Base-by-base conservation (phyloP, 345 rosid species). In the Isatis tinctoria region DNA sequence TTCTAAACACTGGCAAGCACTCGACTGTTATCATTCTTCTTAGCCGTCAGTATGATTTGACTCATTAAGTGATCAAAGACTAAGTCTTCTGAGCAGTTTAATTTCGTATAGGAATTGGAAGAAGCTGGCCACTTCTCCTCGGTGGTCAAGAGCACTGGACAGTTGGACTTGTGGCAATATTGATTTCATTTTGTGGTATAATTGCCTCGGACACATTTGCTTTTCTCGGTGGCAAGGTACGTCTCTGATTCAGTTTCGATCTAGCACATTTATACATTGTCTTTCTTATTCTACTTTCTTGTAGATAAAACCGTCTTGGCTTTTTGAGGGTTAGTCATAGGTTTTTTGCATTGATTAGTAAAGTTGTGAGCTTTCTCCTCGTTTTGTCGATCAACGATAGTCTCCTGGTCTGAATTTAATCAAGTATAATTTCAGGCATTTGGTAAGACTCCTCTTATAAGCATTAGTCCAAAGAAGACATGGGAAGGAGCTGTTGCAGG, bases 111-210 rank as follows among this genome's bases (percentile, higher is more conserved):
- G 96, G 85, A 74, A 33, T 86, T 65, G 95, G 84, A 73, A 81
- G 83, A 72, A 63, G 76, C 32, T 91, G 97, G 97, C 95, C 96
- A 7, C 28, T 74, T 75, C 82, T 91, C 74, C 85, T 91, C 30
- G 97, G 96, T 44, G 97, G 97, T 27, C 93, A 85, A 83, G 83
- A 85, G 72, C 97, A 91, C 56, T 94, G 98, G 98, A 91, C 96
- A 0, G 95, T 91, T 27, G 98, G 98, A 64, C 96, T 94, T 64
- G 97, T 91, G 51, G 95, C 96, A 1, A 79, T 96, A n/a, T 80
- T 94, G 83, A 79, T 87, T 62, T 87, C 96, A 16, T 28, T 94
- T 40, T 88, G 96, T 72, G 79, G 94, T 84, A 87, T 91, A 74
- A 91, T 94, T 73, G 95, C 97, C 3, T 91, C 97, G 28, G 96